Evolutionary conservation across 495 filamentous ascomycete genomes (phyloP).

Genomic region (Aspergillus diversus): DNA sequence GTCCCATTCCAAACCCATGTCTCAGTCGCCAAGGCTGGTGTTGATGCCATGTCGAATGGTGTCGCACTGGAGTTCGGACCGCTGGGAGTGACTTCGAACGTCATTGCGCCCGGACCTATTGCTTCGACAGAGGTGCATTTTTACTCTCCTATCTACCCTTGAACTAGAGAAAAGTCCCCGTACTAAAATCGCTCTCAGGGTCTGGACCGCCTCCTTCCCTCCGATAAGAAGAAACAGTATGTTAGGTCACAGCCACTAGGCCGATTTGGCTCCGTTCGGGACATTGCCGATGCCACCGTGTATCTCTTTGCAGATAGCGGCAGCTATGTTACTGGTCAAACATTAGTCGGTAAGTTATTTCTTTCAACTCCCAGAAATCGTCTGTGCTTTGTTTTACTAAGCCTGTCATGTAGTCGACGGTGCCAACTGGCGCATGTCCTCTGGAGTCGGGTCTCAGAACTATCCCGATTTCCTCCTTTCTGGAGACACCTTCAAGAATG

Average conservation of each 20-base stretch:
- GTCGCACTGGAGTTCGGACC: slow-evolving; percentile 88
- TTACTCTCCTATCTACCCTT: background rate
- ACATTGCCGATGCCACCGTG: slow-evolving; percentile 92
- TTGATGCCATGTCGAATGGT: slow-evolving; percentile 78
- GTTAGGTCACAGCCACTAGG: slow-evolving; percentile 64
- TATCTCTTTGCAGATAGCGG: slow-evolving; percentile 83
- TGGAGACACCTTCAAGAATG: slow-evolving; percentile 56
- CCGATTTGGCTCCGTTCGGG: slow-evolving; percentile 75
- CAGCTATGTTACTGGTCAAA: slow-evolving; percentile 79
- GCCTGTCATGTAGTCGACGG: slow-evolving; percentile 42
- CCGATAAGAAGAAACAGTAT: slow-evolving; percentile 35
- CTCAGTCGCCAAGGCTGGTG: slow-evolving; percentile 84
- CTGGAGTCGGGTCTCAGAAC: slow-evolving; percentile 41
- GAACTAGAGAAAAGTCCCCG: background rate
- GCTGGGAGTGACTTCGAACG: slow-evolving; percentile 83
- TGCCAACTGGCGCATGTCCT: slow-evolving; percentile 48
- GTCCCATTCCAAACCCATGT: slow-evolving; percentile 86
- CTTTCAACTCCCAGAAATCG: background rate
- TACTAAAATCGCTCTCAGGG: slow-evolving; percentile 32
- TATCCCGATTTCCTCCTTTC: slow-evolving; percentile 70
- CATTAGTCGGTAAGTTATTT: slow-evolving; percentile 61
- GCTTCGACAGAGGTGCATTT: slow-evolving; percentile 58
- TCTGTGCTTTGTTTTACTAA: slow-evolving; percentile 8
- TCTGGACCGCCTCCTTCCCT: slow-evolving; percentile 47
- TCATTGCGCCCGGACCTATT: slow-evolving; percentile 83